phyloP scores from a whole-genome alignment of 2,329 filamentous ascomycete species.

The Microdochium trichocladiopsis region DNA sequence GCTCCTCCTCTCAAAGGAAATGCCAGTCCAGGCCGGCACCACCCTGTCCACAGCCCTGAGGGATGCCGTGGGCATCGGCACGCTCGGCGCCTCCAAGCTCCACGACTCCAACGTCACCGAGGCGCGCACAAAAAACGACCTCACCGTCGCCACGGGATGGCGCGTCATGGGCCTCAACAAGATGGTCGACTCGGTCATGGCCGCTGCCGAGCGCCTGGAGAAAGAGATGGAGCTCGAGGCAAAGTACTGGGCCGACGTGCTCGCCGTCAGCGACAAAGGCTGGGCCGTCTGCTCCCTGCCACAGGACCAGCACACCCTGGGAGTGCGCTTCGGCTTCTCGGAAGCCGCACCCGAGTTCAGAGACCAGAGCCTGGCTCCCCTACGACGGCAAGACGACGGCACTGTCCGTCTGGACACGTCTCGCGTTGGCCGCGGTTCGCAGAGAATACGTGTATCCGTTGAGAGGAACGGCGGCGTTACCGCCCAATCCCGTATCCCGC shows the following conservation, averaged over 20 bases:
- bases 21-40: slow-evolving; percentile 59
- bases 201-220: slow-evolving; percentile 65
- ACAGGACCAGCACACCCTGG: slow-evolving; percentile 64
- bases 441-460: slow-evolving; percentile 62
- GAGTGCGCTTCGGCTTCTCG: slow-evolving; percentile 82
- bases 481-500: slow-evolving; percentile 47
- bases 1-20: slow-evolving; percentile 73
- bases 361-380: slow-evolving; percentile 70
- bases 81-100: slow-evolving; percentile 62
- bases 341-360: slow-evolving; percentile 60
- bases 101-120: slow-evolving; percentile 52
- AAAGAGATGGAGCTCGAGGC: slow-evolving; percentile 74
- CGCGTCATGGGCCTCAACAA: slow-evolving; percentile 70
- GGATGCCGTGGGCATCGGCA: slow-evolving; percentile 65
- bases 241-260: slow-evolving; percentile 81
- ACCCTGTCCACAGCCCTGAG: slow-evolving; percentile 68
- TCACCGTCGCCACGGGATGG: slow-evolving; percentile 59
- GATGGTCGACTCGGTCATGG: slow-evolving; percentile 65
- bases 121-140: slow-evolving; percentile 47
- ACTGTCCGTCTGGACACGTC: slow-evolving; percentile 66
- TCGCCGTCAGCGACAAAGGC: slow-evolving; percentile 72
- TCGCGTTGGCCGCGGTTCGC: slow-evolving; percentile 38
- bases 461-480: slow-evolving; percentile 48
- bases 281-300: slow-evolving; percentile 82
- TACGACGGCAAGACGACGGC: slow-evolving; percentile 69